Conservation (phyloP, 371 early-diverging fungal genomes). For the Enterospora canceri region DNA sequence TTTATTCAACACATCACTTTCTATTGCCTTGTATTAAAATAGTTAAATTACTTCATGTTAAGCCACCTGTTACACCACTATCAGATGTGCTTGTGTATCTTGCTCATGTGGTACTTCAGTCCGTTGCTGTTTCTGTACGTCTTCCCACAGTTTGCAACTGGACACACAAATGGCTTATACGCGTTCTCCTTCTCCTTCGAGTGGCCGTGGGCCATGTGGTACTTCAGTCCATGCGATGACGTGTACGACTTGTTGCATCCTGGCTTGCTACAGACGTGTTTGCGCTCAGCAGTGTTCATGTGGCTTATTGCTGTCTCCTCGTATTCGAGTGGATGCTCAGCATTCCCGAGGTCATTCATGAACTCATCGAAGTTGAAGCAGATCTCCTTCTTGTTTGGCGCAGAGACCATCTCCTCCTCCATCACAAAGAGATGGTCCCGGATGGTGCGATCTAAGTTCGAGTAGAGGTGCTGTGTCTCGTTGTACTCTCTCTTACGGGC, state of each 20-base stretch:
- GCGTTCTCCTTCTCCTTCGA: constrained; percentile 46
- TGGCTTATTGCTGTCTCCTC: neutral
- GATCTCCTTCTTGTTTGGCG: constrained; percentile 6
- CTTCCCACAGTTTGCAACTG: constrained; percentile 69
- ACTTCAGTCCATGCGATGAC: constrained; percentile 57
- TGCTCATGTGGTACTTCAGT: constrained; percentile 77
- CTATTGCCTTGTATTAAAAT: too few relatives aligned
- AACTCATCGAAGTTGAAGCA: constrained; percentile 31
- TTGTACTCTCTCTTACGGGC: constrained; percentile 19
- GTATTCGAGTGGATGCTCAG: constrained; percentile 30
- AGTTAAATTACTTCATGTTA: too few relatives aligned
- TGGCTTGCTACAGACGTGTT: constrained; percentile 50
- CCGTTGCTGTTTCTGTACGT: constrained; percentile 89
- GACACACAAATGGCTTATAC: constrained; percentile 72
- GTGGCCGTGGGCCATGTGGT: constrained; percentile 57
- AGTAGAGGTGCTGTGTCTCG: constrained; percentile 9
- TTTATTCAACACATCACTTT: too few relatives aligned
- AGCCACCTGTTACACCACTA: too few relatives aligned
- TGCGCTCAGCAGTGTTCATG: constrained; percentile 13
- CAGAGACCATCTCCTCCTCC: constrained; percentile 15
- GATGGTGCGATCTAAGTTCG: neutral
- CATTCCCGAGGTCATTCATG: constrained; percentile 36
- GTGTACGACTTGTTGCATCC: constrained; percentile 58
- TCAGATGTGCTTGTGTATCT: constrained; percentile 60
- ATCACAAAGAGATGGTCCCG: constrained; percentile 8